phyloP scores from a whole-genome alignment of 331 rosid genomes.

The Cydonia oblonga region DNA sequence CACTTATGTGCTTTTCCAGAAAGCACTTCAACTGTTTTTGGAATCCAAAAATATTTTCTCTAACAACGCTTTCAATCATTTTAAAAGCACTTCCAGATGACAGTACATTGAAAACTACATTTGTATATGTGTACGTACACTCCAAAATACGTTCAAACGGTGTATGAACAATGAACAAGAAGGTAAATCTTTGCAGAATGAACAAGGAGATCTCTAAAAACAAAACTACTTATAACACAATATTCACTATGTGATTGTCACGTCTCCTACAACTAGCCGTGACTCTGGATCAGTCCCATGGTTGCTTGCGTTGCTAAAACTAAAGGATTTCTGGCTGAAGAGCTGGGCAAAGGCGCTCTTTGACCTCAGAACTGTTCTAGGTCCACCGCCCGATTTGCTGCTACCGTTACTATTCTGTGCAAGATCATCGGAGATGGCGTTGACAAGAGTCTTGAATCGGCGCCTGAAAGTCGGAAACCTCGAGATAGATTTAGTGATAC shows the following conservation, averaged over 20 bases:
- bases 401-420: conserved; percentile 27
- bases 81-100: too few relatives aligned
- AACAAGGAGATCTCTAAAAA: background rate
- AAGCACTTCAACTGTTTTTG: too few relatives aligned
- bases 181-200: background rate
- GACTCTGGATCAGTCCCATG: conserved; percentile 41
- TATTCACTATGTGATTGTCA: conserved; percentile 22
- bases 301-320: conserved; percentile 30
- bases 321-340: conserved; percentile 45
- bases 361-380: conserved; percentile 40
- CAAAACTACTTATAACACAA: background rate
- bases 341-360: conserved; percentile 60
- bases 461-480: conserved; percentile 82
- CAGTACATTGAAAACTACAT: background rate
- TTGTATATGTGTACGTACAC: background rate
- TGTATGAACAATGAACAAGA: too few relatives aligned
- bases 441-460: conserved; percentile 51
- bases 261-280: conserved; percentile 25
- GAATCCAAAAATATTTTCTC: too few relatives aligned
- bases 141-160: background rate
- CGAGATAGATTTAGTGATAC: conserved; percentile 77
- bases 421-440: conserved; percentile 36
- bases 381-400: background rate
- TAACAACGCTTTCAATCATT: too few relatives aligned
- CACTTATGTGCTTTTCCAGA: too few relatives aligned